Evolutionary conservation across 2,329 filamentous ascomycete genomes (phyloP), one percentile per base, ranked within the genome.

Genomic region (Trichoderma koningiopsis): DNA sequence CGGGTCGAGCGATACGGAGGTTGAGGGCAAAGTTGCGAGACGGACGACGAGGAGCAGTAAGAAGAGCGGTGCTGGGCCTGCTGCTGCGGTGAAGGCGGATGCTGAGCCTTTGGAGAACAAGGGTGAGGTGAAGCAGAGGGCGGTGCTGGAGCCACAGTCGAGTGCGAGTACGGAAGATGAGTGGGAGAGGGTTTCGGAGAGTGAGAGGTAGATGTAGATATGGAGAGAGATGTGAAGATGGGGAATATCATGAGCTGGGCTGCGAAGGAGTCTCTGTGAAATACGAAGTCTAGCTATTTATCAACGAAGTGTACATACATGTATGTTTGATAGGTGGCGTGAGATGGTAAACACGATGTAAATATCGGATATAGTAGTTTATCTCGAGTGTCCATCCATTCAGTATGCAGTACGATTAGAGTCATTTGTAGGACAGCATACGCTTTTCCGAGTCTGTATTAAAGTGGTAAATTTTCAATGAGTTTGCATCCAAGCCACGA

Each of bases 141-240:
- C 79, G 59, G 78, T 70, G 16, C 68, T 81, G 62, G 84, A 83
- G 47, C 83, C 81, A 29, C 87, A 85, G 78, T 89, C 86, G 57
- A 84, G 86, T 64, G 85, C 80, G 24, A 95, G 93, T 80, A 97
- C 94, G 5, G 95, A 98, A 82, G 95, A 95, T 76, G 95, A 98
- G 81, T 98, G 95, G 95, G 95, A 97, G 83, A 96, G 96, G 84
- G 91, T 98, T 4, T 93, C 92, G 16, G 69, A 70, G 79, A 88
- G 85, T 70, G 88, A 89, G 83, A 85, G 68, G 55, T 55, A 69
- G 37, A 65, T 22, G 35, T 24, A 56, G 43, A 49, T n/a, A n/a
- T n/a, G n/a, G n/a, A n/a, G n/a, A n/a, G n/a, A n/a, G n/a, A n/a
- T n/a, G n/a, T n/a, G n/a, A n/a, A n/a, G n/a, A n/a, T n/a, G n/a